Base-by-base conservation (phyloP, 2,329 filamentous ascomycete species). In the Aspergillus caelatus region DNA sequence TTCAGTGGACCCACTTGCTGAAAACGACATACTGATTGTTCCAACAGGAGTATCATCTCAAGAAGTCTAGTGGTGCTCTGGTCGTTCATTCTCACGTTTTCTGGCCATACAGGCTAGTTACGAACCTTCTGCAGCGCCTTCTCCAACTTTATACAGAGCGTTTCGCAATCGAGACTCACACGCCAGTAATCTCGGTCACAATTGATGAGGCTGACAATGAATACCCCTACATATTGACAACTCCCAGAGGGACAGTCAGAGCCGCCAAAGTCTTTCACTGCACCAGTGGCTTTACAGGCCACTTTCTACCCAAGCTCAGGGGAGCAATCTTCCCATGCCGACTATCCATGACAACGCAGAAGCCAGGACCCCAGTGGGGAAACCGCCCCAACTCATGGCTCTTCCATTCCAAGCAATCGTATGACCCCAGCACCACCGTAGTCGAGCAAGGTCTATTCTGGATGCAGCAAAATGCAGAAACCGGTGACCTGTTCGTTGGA, bases 251-350 rank as follows among this genome's bases (percentile, higher is more conserved):
- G 3, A 63, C 45, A 0, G 75, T 87, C 36, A 70, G 69, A 7
- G 78, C 83, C 9, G 74, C 75, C 1, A 80, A 87, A 50, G 76
- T 89, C 1, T 76, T 88, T 1, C 83, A 88, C 64, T 82, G 83
- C 2, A 87, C 84, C 2, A 87, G 88, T 67, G 84, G 75, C 4
- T 83, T 82, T 65, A 76, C 82, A 0, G 71, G 80, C 0, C 79
- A 84, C 58, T 79, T 87, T 1, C 66, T 88, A 1, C 83, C 85
- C 0, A 77, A 58, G 1, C 68, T 81, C 4, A 66, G 70, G 1
- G 77, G 77, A 11, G 68, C 65, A 16, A 57, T 79, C 19, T 76
- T 71, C 53, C 76, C 77, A 0, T 61, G 72, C 3, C 70, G 76
- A 12, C 75, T 73, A 1, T 71, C 72, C 21, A 80, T 80, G 78